A percentile compares a stretch with the other conserved stretches of the same genome.
Evolutionary conservation across 306 rosid species (phyloP).

Genomic region (Rosa rugosa): DNA sequence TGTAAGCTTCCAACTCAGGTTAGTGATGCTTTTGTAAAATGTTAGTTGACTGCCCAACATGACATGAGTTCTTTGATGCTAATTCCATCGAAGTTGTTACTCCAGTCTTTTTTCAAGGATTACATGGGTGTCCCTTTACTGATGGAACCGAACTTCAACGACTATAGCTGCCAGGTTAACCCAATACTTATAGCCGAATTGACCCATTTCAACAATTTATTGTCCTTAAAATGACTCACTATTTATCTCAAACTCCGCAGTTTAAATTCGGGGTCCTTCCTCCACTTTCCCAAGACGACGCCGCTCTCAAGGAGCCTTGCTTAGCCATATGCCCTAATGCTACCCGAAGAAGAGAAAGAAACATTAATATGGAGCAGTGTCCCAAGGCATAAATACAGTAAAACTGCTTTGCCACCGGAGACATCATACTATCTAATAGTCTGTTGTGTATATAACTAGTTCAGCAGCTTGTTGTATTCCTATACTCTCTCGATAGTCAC

Average conservation of each 20-base stretch:
- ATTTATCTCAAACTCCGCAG: slow-evolving; percentile 37
- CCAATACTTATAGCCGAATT: neutral
- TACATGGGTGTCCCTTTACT: slow-evolving; percentile 84
- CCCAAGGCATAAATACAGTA: slow-evolving; percentile 53
- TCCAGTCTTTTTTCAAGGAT: slow-evolving; percentile 78
- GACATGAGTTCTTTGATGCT: neutral
- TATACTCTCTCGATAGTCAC: neutral
- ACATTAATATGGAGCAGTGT: slow-evolving; percentile 39
- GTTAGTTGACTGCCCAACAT: neutral
- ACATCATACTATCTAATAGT: neutral
- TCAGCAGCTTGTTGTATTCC: neutral
- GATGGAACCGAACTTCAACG: slow-evolving; percentile 91
- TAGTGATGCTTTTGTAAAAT: slow-evolving; percentile 20
- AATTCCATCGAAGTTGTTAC: neutral
- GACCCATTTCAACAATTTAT: neutral
- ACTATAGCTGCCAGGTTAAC: slow-evolving; percentile 86
- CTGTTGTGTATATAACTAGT: neutral
- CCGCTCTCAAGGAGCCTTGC: slow-evolving; percentile 69
- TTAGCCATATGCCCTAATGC: slow-evolving; percentile 79
- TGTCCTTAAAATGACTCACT: neutral
- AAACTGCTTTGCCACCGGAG: neutral
- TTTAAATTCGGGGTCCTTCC: slow-evolving; percentile 85
- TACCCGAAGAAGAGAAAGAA: slow-evolving; percentile 43
- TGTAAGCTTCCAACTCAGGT: slow-evolving; percentile 98
- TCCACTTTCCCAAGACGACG: slow-evolving; percentile 65